phyloP scores from a whole-genome alignment of 768 basidiomycete genomes.

The Boletus sp. region DNA sequence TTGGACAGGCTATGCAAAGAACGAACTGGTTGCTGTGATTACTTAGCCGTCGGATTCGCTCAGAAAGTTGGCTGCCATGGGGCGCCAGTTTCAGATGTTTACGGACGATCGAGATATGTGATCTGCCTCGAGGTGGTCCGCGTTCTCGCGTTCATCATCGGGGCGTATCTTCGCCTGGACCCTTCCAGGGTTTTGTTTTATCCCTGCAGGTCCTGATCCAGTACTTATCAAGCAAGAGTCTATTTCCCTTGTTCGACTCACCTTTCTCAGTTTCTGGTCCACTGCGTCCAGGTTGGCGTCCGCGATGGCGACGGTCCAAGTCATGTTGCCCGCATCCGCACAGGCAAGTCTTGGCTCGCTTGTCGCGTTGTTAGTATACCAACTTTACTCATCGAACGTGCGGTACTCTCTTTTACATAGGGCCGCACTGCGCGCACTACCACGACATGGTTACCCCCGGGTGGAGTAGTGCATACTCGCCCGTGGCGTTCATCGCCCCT shows the following conservation, averaged over 20 bases:
- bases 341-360: conserved; percentile 12
- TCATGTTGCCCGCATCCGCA: neutral
- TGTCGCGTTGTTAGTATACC: neutral
- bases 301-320: conserved; percentile 11
- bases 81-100: conserved; percentile 11
- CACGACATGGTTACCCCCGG: conserved; percentile 6
- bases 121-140: conserved; percentile 19
- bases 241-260: neutral
- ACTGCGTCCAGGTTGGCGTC: neutral
- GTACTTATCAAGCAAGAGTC: conserved; percentile 1
- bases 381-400: neutral
- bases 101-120: conserved; percentile 7
- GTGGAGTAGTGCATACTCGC: conserved; percentile 17
- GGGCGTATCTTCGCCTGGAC: neutral
- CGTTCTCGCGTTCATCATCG: conserved; percentile 24
- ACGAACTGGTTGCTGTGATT: no score
- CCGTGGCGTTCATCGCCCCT: conserved; percentile 33
- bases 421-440: conserved; percentile 16
- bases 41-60: neutral
- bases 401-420: neutral
- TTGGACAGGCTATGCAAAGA: neutral
- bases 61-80: neutral
- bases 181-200: conserved; percentile 8
- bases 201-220: conserved; percentile 9
- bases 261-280: neutral